phyloP scores from a whole-genome alignment of 2,329 filamentous ascomycete genomes.

The Coniochaeta ligniaria region DNA sequence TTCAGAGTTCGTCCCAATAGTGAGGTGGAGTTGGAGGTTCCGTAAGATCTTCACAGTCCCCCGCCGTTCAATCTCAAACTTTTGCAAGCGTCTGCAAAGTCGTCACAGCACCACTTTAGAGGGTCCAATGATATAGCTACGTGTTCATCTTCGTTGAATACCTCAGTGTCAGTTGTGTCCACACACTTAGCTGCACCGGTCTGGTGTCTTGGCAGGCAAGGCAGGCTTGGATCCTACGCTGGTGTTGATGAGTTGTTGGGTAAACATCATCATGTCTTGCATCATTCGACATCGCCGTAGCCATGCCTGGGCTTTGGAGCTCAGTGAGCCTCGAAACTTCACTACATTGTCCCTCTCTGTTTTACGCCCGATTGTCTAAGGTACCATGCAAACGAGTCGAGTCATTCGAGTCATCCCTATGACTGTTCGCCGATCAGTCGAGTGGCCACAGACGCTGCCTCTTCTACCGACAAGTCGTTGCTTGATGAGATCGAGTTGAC shows the following conservation, averaged over 20 bases:
- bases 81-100: background rate
- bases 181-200: no score
- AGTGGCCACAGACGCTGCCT: background rate
- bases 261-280: no score
- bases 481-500: no score
- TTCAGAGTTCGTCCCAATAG: background rate
- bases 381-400: background rate
- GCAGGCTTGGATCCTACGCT: no score
- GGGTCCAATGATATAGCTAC: slow-evolving; percentile 1
- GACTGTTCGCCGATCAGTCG: background rate
- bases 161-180: no score
- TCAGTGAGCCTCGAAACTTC: no score
- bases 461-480: background rate
- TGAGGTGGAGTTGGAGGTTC: background rate
- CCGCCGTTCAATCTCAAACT: background rate
- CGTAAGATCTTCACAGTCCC: background rate
- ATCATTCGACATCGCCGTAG: no score
- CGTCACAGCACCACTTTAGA: background rate
- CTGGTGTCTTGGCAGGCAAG: no score
- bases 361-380: background rate
- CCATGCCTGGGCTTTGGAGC: no score
- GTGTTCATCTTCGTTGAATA: background rate
- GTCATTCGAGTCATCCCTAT: background rate
- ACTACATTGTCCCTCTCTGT: background rate
- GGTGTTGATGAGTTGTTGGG: no score